Base-by-base conservation (phyloP, 345 rosid species). In the Sonneratia caseolaris region DNA sequence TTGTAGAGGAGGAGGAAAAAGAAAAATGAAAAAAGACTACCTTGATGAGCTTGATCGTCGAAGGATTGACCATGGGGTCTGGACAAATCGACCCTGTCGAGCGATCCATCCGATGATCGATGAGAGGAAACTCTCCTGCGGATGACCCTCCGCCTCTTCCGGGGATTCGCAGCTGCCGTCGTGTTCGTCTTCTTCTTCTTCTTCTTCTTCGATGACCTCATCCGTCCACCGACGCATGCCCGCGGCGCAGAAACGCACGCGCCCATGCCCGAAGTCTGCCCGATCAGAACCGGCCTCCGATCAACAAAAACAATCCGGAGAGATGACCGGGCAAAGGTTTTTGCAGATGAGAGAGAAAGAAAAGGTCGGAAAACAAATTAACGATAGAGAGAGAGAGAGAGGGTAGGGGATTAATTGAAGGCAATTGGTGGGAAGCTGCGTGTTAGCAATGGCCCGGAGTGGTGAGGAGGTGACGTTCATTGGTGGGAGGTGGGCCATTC, bases 241-340 rank as follows among this genome's bases (percentile, higher is more conserved):
- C 78, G 79, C 6, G 96, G 96, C 68, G 83, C 79, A 37, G 98
- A 93, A 65, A 84, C 94, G 76, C 98, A 93, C 59, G 82, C 81
- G 73, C 98, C 98, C 98, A 93, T 93, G 36, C 73, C 73, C 69
- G 59, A 68, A 70, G 68, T 4, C 51, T 8, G 8, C 32, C 74
- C 40, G 70, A 19, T 48, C 59, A 43, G 21, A 10, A 18, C n/a
- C 6, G 53, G 0, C 12, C 16, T 5, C 45, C 61, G 55, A 62
- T 64, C 74, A n/a, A 12, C 66, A 71, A 57, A 15, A 57, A 15
- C 68, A 22, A 43, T 21, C 57, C 51, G 24, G 68, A 27, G 68
- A 61, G 1, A 32, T 7, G 2, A 64, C 45, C 21, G 35, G 35
- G 43, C 42, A 19, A 65, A 65, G 37, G 19, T 6, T 65, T 65